Conservation (phyloP, 2,329 filamentous ascomycete genomes). For the Gnomoniopsis smithogilvyi region DNA sequence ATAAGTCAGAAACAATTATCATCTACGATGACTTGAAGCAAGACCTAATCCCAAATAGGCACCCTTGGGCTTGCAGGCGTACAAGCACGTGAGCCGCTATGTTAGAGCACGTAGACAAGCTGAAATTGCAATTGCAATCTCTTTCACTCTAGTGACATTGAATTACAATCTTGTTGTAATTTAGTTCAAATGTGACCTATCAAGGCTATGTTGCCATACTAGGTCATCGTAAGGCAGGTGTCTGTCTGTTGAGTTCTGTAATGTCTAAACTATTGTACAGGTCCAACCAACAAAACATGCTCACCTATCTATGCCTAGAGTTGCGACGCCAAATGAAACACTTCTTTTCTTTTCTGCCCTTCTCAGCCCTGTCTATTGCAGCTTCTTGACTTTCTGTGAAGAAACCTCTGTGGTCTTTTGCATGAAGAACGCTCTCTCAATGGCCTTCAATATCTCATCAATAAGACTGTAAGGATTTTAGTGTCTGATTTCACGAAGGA, state of each 20-base stretch:
- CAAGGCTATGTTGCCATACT: background rate
- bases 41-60: background rate
- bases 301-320: slow-evolving; percentile 12
- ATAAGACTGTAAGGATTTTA: slow-evolving; percentile 55
- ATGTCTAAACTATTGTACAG: slow-evolving; percentile 13
- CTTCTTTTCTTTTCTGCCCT: background rate
- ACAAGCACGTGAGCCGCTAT: background rate
- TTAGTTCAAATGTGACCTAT: background rate
- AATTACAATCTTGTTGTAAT: too few species aligned
- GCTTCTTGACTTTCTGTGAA: slow-evolving; percentile 48
- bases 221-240: background rate
- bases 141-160: too few species aligned
- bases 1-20: slow-evolving; percentile 4
- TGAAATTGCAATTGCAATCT: too few species aligned
- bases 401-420: slow-evolving; percentile 41
- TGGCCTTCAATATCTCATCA: slow-evolving; percentile 77
- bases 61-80: background rate
- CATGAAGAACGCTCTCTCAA: slow-evolving; percentile 67
- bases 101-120: background rate
- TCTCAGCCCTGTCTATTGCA: slow-evolving; percentile 38
- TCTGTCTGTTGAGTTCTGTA: background rate
- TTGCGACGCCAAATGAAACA: slow-evolving; percentile 3
- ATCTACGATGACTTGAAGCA: slow-evolving; percentile 6
- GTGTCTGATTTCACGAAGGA: slow-evolving; percentile 2
- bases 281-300: slow-evolving; percentile 9